Base-by-base conservation (phyloP, 768 basidiomycete species). In the Udeniomyces megalosporus region DNA sequence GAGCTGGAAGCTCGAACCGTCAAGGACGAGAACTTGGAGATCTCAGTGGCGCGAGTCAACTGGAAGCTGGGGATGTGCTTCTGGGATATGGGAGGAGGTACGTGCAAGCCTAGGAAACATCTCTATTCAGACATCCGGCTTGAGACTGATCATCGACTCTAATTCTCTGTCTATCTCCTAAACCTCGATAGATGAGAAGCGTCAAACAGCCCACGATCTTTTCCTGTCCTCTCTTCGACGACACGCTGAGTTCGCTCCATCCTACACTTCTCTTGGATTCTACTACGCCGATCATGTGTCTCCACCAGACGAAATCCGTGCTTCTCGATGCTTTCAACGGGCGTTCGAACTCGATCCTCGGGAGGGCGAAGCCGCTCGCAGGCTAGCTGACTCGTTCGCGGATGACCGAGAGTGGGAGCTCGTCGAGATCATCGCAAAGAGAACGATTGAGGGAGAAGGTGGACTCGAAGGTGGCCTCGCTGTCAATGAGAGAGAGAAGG, bases 301-400 rank as follows among this genome's bases (percentile, higher is more conserved):
- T 12, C 88, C 89, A 0, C 81, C 84, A 0, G 92, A 97, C 73
- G 83, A 82, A 26, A 80, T 81, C 6, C 82, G 92, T 42, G 86
- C 93, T 0, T 85, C 87, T 3, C 92, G 91, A 71, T 97, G 93
- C 71, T 96, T 93, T 73, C 91, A 97, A 69, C 96, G 93, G 70
- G 95, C 93, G 0, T 96, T 99, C 68, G 95, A 97, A 72, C 81
- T 97, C 5, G 93, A 97, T 74, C 80, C 90, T 2, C 80, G 85
- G 17, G 88, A 99, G 73, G 82, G 79, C 12, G 82, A 85, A 24
- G 90, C 95, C 1, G 95, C 93, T 0, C 78, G 80, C 57, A 78
- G 83, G 61, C 78, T 99, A 3, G 91, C 89, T 0, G 82, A 85
- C 67, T 85, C 87, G 2, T 96, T 96, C 72, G 90, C 92, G 0